Evolutionary conservation across 1,139 yeast species (phyloP), one percentile per base, ranked within the genome.

Genomic region (Scheffersomyces illinoinensis): DNA sequence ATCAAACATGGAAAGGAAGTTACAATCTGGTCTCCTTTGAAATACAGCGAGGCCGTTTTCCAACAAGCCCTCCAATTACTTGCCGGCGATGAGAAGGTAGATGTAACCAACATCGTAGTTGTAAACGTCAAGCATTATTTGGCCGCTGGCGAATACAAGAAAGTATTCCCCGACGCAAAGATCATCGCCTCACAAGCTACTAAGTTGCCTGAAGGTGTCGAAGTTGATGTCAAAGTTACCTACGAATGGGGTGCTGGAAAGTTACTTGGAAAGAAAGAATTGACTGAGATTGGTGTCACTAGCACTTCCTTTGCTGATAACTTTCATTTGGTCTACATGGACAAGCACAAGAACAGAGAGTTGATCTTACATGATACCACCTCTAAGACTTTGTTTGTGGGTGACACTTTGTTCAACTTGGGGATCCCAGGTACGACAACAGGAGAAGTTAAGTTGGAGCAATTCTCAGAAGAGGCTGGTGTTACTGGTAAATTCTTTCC

Each of bases 351-450:
- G 43, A 87, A 87, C 69, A 80, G 82, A 66, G 92, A 88, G 66
- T 69, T 88, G 58, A 81, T 85, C 5, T 65, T 84, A 64, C 84
- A 69, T 66, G 85, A 85, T 66, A 76, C 76, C 57, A 68, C 70
- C 17, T 74, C 85, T 23, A 79, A 79, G 64, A 75, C 84, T 0
- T 66, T 88, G 49, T 76, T 84, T 60, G 84, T 82, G 61, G 90
- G 87, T 1, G 92, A 88, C 66, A 68, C 87, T 58, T 63, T 86
- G 18, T 81, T 87, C 71, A 85, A 85, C 64, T 72, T 87, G 59
- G 78, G 76, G 10, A 69, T 68, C 4, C 55, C 52, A 2, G 61
- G 61, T 18, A 55, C 59, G 18, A 59, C 61, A n/a, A 33, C 60
- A 6, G 66, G 63, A 4, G 60, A 60, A 52, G 67, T 57, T 5